phyloP scores from a whole-genome alignment of 495 filamentous ascomycete genomes.

The Penicillium soppii region DNA sequence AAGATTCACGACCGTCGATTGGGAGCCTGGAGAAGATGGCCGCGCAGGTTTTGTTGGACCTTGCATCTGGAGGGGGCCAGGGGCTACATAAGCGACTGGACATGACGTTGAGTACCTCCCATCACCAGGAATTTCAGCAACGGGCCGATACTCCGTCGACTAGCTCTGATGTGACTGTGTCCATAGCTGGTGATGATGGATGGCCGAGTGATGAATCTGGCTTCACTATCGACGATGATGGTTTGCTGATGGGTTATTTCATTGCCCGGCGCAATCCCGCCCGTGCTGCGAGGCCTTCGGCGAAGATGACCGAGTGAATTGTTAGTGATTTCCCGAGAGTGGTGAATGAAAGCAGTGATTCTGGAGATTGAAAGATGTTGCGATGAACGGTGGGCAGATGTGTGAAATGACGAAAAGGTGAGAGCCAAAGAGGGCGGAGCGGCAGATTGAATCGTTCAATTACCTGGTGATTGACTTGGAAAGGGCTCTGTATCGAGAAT shows the following conservation, averaged over 20 bases:
- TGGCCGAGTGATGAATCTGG: neutral
- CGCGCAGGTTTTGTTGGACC: neutral
- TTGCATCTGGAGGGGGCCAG: neutral
- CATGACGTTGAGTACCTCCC: neutral
- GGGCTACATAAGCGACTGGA: too few relatives aligned
- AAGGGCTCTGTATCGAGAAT: too few relatives aligned
- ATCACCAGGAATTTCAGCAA: neutral
- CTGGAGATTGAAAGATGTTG: neutral
- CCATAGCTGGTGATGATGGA: neutral
- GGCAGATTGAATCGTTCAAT: too few relatives aligned
- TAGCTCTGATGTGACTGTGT: conserved; percentile 2
- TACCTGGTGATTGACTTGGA: too few relatives aligned
- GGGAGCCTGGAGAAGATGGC: neutral
- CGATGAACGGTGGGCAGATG: too few relatives aligned
- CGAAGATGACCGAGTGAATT: conserved; percentile 1
- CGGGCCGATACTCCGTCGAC: neutral
- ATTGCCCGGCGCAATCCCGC: conserved; percentile 9
- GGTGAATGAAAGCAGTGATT: neutral
- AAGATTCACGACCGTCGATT: neutral
- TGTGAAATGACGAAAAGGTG: too few relatives aligned
- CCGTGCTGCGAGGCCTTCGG: conserved; percentile 6
- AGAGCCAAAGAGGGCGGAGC: too few relatives aligned
- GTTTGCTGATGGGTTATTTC: neutral
- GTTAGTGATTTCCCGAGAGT: too few relatives aligned
- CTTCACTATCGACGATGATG: neutral